Percentiles rank a stretch among this genome's conserved stretches.
Evolutionary conservation across 2,329 filamentous ascomycete genomes (phyloP).

Genomic region (Xylogone sp.): DNA sequence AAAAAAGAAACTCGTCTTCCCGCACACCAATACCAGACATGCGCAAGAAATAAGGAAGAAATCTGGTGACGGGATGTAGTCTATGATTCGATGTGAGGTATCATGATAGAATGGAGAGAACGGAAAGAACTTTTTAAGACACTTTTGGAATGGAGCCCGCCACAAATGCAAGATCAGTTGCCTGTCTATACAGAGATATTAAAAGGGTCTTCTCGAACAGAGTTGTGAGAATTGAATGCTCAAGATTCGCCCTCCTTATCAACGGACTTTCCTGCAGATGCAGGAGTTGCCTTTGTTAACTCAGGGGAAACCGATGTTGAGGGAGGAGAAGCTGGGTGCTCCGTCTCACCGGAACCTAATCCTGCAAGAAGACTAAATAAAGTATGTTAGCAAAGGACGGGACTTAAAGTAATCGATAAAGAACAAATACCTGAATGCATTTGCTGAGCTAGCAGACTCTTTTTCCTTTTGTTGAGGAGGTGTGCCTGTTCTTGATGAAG

Average conservation of each 20-base stretch:
- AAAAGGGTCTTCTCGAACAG: conserved; percentile 31
- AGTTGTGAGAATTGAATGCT: conserved; percentile 30
- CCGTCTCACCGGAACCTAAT: conserved; percentile 47
- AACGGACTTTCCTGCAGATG: conserved; percentile 34
- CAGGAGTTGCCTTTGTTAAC: conserved; percentile 58
- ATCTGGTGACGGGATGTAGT: conserved; percentile 29
- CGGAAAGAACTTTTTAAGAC: conserved; percentile 41
- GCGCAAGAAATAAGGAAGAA: conserved; percentile 24
- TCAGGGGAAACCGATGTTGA: conserved; percentile 64
- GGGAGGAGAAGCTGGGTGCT: conserved; percentile 66
- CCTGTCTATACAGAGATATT: conserved; percentile 42
- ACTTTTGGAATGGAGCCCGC: conserved; percentile 33
- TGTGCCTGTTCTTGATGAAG: conserved; percentile 85
- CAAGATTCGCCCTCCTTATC: conserved; percentile 47
- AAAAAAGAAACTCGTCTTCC: conserved; percentile 17
- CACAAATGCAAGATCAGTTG: conserved; percentile 41
- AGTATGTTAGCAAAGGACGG: conserved; percentile 21
- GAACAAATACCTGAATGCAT: conserved; percentile 83
- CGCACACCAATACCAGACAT: conserved; percentile 25
- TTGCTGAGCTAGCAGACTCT: conserved; percentile 66
- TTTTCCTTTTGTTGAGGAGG: conserved; percentile 69
- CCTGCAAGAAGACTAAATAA: conserved; percentile 45
- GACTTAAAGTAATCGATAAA: background rate
- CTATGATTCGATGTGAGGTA: conserved; percentile 35
- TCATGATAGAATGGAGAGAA: conserved; percentile 33